Evolutionary conservation across 192 early-diverging fungal genomes (phyloP), one percentile per base, ranked within the genome.

Genomic region (Podila horticola): DNA sequence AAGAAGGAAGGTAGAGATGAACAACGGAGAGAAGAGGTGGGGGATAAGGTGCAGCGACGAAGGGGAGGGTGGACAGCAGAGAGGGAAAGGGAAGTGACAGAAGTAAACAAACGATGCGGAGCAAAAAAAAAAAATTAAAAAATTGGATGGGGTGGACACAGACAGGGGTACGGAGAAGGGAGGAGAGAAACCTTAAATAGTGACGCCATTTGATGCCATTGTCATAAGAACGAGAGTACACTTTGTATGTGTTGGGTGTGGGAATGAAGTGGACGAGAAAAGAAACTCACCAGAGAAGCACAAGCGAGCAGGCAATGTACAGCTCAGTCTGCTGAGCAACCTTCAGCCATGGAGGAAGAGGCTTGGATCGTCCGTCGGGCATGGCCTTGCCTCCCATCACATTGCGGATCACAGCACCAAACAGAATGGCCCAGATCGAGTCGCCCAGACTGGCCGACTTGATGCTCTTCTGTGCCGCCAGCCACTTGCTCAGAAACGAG

Each of bases 361-460:
- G 61, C 17, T 73, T 81, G 9, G 77, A 81, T 1, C 71, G 70
- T 28, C 77, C 77, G 38, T 81, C 77, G 1, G 77, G 77, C 55
- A 68, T 51, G 13, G 77, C 66, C 0, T 69, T 38, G 8, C 77
- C 71, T 1, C 66, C 71, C 77, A 81, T 72, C 19, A 65, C 64
- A 64, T 85, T 87, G 26, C 87, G 83, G 3, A 87, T 59, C 5
- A 84, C 30, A 2, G 86, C 82, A 3, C 87, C 87, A 64, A 89
- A 82, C 7, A 89, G 48, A 62, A 88, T 88, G 19, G 87, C 87
- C 87, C 87, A 88, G 34, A 88, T 86, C 11, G 87, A 88, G 34
- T 84, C 87, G 5, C 87, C 87, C 58, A 88, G 55, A 38, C 82
- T 84, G 13, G 84, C 85, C 5, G 50, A 77, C 48, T 88, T 79